Conservation (phyloP, 1,284 basidiomycete species). For the Pseudozyma tsukubaensis region DNA sequence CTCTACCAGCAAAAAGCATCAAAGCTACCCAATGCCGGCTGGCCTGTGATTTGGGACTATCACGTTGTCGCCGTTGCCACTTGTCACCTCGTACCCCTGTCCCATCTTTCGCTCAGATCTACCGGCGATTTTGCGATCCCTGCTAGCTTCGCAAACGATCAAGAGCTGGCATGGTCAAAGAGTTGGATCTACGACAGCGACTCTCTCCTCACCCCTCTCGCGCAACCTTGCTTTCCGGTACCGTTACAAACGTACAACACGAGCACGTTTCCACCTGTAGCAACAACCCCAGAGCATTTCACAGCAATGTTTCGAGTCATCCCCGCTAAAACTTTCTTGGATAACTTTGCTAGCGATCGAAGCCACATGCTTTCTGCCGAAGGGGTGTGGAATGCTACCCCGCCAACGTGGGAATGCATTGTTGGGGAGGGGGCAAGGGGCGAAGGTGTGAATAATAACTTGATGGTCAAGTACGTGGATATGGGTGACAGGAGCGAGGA, state of each 20-base stretch:
- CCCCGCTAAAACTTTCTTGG: conserved; percentile 18
- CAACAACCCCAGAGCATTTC: conserved; percentile 12
- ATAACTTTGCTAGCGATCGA: conserved; percentile 52
- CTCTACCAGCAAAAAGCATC: conserved; percentile 50
- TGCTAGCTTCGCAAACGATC: background rate
- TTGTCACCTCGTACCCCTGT: conserved; percentile 13
- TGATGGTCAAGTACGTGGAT: conserved; percentile 34
- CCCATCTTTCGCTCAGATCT: background rate
- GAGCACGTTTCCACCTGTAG: conserved; percentile 16
- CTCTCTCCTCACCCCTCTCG: conserved; percentile 17
- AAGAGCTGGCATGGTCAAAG: background rate
- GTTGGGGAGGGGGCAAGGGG: conserved; percentile 9
- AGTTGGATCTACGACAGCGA: conserved; percentile 59
- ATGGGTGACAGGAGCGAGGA: background rate
- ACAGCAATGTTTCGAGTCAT: conserved; percentile 31
- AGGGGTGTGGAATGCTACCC: conserved; percentile 13
- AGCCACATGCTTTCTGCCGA: conserved; percentile 42
- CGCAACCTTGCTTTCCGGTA: background rate
- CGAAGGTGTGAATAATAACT: conserved; percentile 19
- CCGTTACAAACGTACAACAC: conserved; percentile 15
- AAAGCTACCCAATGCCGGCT: conserved; percentile 17
- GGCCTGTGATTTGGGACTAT: conserved; percentile 59
- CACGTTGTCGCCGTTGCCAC: conserved; percentile 50
- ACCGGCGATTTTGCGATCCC: background rate
- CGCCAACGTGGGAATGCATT: conserved; percentile 30